These are phyloP conservation scores for Fusarium anguioides DNA, from an alignment of 2,329 filamentous ascomycete species.

Conservation along the genomic window DNA sequence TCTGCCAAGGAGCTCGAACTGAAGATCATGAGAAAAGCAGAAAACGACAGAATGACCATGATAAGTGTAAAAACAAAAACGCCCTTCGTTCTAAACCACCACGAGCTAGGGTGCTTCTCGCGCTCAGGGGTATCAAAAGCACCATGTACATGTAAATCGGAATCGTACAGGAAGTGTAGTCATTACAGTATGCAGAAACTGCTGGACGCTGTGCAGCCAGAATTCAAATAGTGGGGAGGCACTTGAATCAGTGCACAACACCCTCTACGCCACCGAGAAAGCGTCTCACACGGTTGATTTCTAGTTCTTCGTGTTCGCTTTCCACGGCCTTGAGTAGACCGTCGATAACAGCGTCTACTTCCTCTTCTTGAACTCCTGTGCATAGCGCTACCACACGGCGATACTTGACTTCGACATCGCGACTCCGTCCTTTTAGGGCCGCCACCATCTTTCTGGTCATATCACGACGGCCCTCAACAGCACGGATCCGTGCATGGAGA, in stretches of 20 bases:
- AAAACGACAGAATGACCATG: slow-evolving; percentile 1
- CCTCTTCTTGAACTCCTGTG: slow-evolving; percentile 79
- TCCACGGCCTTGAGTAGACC: slow-evolving; percentile 87
- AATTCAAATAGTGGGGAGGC: neutral
- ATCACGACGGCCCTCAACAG: slow-evolving; percentile 76
- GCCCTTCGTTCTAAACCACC: slow-evolving; percentile 37
- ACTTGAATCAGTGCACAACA: slow-evolving; percentile 56
- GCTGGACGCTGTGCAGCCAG: neutral
- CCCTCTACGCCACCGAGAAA: slow-evolving; percentile 84
- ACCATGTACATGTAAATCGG: slow-evolving; percentile 30
- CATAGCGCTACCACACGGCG: slow-evolving; percentile 88
- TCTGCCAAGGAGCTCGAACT: neutral
- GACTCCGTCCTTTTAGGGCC: slow-evolving; percentile 80
- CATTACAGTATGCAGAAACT: slow-evolving; percentile 32
- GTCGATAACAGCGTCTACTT: slow-evolving; percentile 84
- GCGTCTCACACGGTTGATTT: slow-evolving; percentile 79
- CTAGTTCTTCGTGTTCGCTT: slow-evolving; percentile 81
- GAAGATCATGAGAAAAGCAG: neutral
- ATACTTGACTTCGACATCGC: slow-evolving; percentile 88
- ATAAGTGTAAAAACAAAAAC: slow-evolving; percentile 21
- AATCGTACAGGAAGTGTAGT: slow-evolving; percentile 36
- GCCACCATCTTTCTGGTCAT: slow-evolving; percentile 74
- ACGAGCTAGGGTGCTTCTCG: slow-evolving; percentile 35
- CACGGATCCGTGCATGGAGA: slow-evolving; percentile 75
- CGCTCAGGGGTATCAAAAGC: slow-evolving; percentile 46